A percentile compares a stretch with the other conserved stretches of the same genome.
These are phyloP conservation scores for Avena eriantha DNA, from an alignment of 176 grass and related monocot genomes.

Conservation along the genomic window DNA sequence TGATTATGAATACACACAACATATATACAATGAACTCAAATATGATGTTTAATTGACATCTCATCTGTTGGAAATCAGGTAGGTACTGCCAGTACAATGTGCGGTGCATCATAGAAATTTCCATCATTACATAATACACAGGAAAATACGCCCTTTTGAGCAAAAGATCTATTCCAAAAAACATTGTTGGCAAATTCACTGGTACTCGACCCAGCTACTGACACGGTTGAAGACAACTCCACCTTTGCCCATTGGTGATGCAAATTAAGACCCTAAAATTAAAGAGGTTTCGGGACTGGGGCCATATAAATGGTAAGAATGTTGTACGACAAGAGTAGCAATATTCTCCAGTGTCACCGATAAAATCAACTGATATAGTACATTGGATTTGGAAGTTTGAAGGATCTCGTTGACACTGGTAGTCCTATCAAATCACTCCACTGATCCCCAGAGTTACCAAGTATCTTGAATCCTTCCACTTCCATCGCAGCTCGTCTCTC, in stretches of 20 bases:
- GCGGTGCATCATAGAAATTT: not conserved
- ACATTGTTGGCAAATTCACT: slow-evolving; percentile 4
- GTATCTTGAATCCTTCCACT: slow-evolving; percentile 86
- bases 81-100: not conserved
- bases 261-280: not conserved
- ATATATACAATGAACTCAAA: not conserved
- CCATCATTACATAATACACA: not conserved
- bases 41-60: not conserved
- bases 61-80: not conserved
- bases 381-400: slow-evolving; percentile 97
- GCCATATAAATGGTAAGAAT: not conserved
- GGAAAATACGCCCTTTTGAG: not conserved
- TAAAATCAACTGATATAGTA: slow-evolving; percentile 71
- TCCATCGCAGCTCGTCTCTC: slow-evolving; percentile 72
- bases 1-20: not conserved
- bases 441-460: slow-evolving; percentile 84
- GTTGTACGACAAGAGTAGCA: not conserved
- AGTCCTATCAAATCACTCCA: slow-evolving; percentile 89
- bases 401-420: slow-evolving; percentile 76
- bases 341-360: not conserved
- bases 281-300: not conserved
- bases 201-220: not conserved
- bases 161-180: slow-evolving; percentile 8
- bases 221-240: not conserved
- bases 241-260: not conserved